Percentiles rank a stretch among this genome's conserved stretches.
phyloP scores from a whole-genome alignment of 345 rosid genomes.

The Citrus sinensis region DNA sequence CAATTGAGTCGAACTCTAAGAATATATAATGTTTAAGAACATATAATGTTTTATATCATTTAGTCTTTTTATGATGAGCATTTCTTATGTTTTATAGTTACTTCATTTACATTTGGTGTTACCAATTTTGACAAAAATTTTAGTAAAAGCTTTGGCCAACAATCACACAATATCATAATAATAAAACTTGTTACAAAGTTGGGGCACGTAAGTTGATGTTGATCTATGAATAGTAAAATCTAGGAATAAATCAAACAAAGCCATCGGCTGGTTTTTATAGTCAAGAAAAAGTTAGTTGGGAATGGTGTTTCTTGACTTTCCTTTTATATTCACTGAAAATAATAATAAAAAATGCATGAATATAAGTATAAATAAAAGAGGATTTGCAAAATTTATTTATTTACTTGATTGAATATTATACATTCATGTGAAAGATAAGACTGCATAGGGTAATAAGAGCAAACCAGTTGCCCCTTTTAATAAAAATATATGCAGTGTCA shows the following conservation, averaged over 20 bases:
- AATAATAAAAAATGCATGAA: too few relatives aligned
- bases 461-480: constrained; percentile 6
- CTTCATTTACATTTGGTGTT: background rate
- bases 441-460: background rate
- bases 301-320: too few relatives aligned
- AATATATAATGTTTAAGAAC: too few relatives aligned
- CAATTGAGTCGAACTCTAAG: accelerated
- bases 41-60: too few relatives aligned
- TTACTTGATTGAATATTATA: background rate
- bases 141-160: background rate
- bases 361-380: too few relatives aligned
- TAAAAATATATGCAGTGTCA: background rate
- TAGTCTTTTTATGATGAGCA: too few relatives aligned
- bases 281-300: too few relatives aligned
- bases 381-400: too few relatives aligned
- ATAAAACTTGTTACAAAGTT: background rate
- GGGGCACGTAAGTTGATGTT: background rate
- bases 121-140: background rate
- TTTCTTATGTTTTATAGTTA: too few relatives aligned
- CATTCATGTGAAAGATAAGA: background rate
- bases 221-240: background rate
- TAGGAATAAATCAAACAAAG: background rate
- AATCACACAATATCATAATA: background rate
- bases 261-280: too few relatives aligned
- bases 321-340: too few relatives aligned